Evolutionary conservation across 768 basidiomycete genomes (phyloP), one percentile per base, ranked within the genome.

Genomic region (Roridomyces roridus): DNA sequence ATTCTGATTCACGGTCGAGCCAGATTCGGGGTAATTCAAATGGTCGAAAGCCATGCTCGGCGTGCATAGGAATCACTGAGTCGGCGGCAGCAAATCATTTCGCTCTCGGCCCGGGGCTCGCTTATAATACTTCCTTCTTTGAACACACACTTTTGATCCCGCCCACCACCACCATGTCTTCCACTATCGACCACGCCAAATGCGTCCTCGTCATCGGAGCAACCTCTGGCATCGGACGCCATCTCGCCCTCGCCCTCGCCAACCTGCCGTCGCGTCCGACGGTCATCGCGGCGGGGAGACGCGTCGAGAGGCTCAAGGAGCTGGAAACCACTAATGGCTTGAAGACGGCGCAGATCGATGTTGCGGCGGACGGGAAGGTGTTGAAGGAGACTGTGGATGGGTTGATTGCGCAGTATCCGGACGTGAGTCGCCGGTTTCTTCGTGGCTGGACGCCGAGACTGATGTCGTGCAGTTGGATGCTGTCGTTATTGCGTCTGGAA

Each of bases 401-500:
- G 8, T 65, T 83, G 23, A 44, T 83, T n/a, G 57, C 71, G 4
- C 72, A 74, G 37, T 79, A 80, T 66, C 82, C 83, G 3, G 73
- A 85, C 23, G 85, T 84, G 57, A 11, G 77, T 66, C 51, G n/a
- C n/a, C n/a, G n/a, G n/a, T n/a, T n/a, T n/a, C n/a, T n/a, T n/a
- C n/a, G n/a, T n/a, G n/a, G n/a, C n/a, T n/a, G n/a, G n/a, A n/a
- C n/a, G n/a, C n/a, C n/a, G n/a, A n/a, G n/a, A n/a, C n/a, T n/a
- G n/a, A n/a, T n/a, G n/a, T n/a, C n/a, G n/a, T n/a, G n/a, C 59
- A 87, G 86, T 68, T 86, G 29, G 85, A 88, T 64, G 76, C 83
- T 0, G 70, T 87, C 41, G 68, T 87, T 9, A 71, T 86, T 41
- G 72, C 77, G 28, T 80, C 85, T 5, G 84, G 85, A 0, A 69